Percentiles rank a stretch among this genome's conserved stretches.
Evolutionary conservation across 208 protist species (phyloP).

Genomic region (Leishmania tarentolae): DNA sequence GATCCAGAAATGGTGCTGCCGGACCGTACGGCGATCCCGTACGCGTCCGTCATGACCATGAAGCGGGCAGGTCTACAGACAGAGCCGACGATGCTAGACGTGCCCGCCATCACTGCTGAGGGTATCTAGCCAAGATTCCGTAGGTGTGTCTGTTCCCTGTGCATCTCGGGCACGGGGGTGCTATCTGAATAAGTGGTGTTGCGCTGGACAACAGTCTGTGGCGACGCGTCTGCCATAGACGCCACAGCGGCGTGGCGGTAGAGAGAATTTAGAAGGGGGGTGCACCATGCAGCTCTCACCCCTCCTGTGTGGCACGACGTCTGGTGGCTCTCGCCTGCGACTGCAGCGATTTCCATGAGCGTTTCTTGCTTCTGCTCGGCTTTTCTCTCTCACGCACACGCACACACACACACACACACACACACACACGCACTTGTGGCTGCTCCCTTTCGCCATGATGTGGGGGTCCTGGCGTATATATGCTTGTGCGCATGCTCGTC

Average conservation of each 20-base stretch:
- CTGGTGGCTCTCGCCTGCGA: neutral
- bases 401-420: neutral
- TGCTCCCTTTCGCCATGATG: neutral
- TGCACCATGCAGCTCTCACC: neutral
- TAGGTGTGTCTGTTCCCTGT: neutral
- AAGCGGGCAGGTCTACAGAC: constrained; percentile 71
- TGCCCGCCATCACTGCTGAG: constrained; percentile 89
- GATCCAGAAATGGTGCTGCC: constrained; percentile 91
- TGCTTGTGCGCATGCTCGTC: neutral
- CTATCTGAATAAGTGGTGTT: neutral
- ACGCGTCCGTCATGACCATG: constrained; percentile 85
- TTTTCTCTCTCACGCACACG: neutral
- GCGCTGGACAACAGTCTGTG: neutral
- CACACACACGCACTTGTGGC: neutral
- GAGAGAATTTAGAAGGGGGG: neutral
- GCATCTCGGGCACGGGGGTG: neutral
- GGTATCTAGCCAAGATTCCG: constrained; percentile 53
- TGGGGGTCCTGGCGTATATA: neutral
- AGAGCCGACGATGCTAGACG: constrained; percentile 76
- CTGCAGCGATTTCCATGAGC: neutral
- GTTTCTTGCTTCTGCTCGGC: neutral
- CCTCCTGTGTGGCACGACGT: neutral
- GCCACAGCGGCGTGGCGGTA: neutral
- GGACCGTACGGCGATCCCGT: constrained; percentile 87
- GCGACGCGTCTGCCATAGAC: neutral